A percentile compares a stretch with the other conserved stretches of the same genome.
Conservation (phyloP, 1,284 basidiomycete genomes). For the Fistulina hepatica region DNA sequence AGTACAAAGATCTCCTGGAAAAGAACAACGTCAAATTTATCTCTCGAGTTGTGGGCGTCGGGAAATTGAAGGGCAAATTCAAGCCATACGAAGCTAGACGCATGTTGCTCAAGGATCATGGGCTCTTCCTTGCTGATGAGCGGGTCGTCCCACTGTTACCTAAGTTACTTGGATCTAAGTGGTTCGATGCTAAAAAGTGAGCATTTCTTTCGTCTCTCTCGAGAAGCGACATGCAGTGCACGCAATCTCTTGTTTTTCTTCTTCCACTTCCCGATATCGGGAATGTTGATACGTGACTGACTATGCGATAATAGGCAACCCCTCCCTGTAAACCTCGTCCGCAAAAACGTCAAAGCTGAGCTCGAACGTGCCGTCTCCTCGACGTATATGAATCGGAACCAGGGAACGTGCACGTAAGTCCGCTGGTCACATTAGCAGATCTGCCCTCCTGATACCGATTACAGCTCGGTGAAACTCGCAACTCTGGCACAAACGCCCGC, state of each 20-base stretch:
- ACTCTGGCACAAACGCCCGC: slow-evolving; percentile 61
- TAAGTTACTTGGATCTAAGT: slow-evolving; percentile 78
- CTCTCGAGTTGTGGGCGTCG: slow-evolving; percentile 83
- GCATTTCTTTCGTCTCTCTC: slow-evolving; percentile 16
- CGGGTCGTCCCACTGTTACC: slow-evolving; percentile 83
- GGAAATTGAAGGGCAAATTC: slow-evolving; percentile 87
- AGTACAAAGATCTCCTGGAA: slow-evolving; percentile 90
- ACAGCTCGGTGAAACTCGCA: slow-evolving; percentile 79
- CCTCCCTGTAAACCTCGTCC: slow-evolving; percentile 79
- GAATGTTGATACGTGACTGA: background rate
- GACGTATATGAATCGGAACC: slow-evolving; percentile 90
- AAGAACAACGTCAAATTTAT: slow-evolving; percentile 78
- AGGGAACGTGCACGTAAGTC: slow-evolving; percentile 82
- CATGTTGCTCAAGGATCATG: slow-evolving; percentile 79
- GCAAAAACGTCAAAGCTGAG: slow-evolving; percentile 83
- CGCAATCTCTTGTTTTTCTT: too few species aligned
- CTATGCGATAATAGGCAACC: slow-evolving; percentile 55
- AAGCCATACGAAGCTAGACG: slow-evolving; percentile 87
- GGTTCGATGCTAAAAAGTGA: slow-evolving; percentile 92
- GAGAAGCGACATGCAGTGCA: too few species aligned
- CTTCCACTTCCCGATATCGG: too few species aligned
- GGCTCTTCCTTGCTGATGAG: slow-evolving; percentile 89
- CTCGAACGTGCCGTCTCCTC: slow-evolving; percentile 85
- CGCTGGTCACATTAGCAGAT: background rate
- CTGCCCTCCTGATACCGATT: background rate